A percentile compares a stretch with the other conserved stretches of the same genome.
Conservation (phyloP, 139 green algal genomes). For the Coelastrella sp. region DNA sequence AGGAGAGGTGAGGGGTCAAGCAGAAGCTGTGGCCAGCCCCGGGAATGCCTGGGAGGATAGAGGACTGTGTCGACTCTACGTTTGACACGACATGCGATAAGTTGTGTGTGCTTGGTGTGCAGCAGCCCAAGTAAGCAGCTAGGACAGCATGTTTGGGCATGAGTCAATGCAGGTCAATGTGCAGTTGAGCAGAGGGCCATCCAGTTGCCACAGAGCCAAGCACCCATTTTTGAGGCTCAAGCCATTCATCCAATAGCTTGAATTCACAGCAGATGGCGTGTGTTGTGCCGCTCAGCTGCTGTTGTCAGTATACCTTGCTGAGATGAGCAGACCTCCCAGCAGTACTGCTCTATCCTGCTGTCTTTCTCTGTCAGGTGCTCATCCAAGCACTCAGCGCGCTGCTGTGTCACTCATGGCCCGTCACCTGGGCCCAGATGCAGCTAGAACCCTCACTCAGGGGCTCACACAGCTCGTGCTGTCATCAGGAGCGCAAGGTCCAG, state of each 20-base stretch:
- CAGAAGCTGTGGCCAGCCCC: neutral
- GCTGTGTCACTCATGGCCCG: constrained; percentile 13
- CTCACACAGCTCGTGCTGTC: neutral
- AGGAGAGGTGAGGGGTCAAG: constrained; percentile 1
- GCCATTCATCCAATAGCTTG: no score
- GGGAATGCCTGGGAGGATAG: neutral
- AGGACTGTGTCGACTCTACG: no score
- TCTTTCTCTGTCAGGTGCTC: neutral
- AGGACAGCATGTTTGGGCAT: neutral
- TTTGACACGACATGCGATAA: neutral
- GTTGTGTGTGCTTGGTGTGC: neutral
- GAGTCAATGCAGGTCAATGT: neutral
- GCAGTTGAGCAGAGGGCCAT: neutral
- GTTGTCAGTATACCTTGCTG: neutral
- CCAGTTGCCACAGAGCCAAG: neutral
- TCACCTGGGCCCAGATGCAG: constrained; percentile 1
- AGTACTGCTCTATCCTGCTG: neutral
- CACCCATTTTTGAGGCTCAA: no score
- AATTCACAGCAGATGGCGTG: neutral
- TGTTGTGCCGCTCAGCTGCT: neutral
- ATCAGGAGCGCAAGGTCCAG: neutral
- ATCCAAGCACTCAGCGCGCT: constrained; percentile 42
- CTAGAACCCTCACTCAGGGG: neutral
- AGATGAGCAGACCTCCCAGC: neutral
- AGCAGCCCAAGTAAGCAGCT: neutral